Percentiles rank a stretch among this genome's conserved stretches.
phyloP scores from a whole-genome alignment of 2,329 filamentous ascomycete genomes.

The Microsporum ferrugineum region DNA sequence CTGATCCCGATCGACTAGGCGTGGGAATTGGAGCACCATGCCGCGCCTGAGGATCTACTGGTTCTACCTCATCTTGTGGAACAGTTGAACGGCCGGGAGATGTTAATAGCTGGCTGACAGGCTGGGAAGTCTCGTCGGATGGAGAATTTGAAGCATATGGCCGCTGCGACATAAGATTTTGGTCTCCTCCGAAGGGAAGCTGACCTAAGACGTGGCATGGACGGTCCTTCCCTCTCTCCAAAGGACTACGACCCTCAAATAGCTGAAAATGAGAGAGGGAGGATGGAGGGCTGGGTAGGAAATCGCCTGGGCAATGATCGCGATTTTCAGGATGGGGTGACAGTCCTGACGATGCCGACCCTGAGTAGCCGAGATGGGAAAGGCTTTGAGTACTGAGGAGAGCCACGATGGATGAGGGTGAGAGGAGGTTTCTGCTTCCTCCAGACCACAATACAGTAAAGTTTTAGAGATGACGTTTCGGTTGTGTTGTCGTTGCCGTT shows the following conservation, averaged over 20 bases:
- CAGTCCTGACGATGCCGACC: slow-evolving; percentile 20
- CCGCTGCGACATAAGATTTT: slow-evolving; percentile 31
- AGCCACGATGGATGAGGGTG: slow-evolving; percentile 27
- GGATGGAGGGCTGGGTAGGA: slow-evolving; percentile 18
- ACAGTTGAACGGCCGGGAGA: not conserved
- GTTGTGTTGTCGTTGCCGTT: not conserved
- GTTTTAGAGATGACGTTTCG: not conserved
- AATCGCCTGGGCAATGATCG: slow-evolving; percentile 19
- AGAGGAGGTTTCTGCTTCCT: not conserved
- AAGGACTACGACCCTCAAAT: slow-evolving; percentile 23
- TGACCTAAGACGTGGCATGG: slow-evolving; percentile 27
- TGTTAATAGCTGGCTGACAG: not conserved
- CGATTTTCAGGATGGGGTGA: slow-evolving; percentile 24
- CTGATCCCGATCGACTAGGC: not conserved
- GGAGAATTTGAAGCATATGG: slow-evolving; percentile 19
- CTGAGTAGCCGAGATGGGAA: slow-evolving; percentile 18
- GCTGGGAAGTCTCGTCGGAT: not conserved
- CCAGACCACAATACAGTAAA: not conserved
- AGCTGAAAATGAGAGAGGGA: slow-evolving; percentile 30
- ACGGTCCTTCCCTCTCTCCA: slow-evolving; percentile 30
- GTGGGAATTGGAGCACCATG: not conserved
- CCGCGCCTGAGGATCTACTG: not conserved
- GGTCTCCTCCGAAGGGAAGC: slow-evolving; percentile 21
- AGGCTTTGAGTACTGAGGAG: slow-evolving; percentile 29
- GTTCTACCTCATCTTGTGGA: slow-evolving; percentile 1